These are phyloP conservation scores for Solanum paucissectum DNA, from an alignment of 257 asterid genomes.

Conservation along the genomic window DNA sequence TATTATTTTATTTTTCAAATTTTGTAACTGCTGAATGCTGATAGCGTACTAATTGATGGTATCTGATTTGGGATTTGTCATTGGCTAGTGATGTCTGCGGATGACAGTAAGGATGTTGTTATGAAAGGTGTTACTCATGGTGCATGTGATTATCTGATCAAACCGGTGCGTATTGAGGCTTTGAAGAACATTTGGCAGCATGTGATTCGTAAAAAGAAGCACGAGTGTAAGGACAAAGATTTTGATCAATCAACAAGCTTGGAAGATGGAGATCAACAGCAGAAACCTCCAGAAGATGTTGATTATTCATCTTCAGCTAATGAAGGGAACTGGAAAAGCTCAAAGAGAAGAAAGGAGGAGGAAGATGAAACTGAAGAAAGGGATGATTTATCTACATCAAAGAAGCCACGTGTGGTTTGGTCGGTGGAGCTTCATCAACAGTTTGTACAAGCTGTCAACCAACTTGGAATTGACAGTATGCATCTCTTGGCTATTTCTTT, in stretches of 20 bases:
- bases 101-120: constrained; percentile 75
- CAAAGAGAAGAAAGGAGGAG: constrained; percentile 74
- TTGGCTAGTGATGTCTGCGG: constrained; percentile 95
- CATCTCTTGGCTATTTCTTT: background rate
- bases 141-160: constrained; percentile 90
- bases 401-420: constrained; percentile 97
- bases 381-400: constrained; percentile 66
- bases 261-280: constrained; percentile 59
- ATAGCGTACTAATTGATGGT: background rate
- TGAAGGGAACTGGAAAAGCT: constrained; percentile 62
- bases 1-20: background rate
- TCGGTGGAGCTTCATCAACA: constrained; percentile 97
- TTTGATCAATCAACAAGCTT: constrained; percentile 48
- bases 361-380: constrained; percentile 78
- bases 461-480: constrained; percentile 92
- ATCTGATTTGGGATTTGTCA: background rate
- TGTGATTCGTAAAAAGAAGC: constrained; percentile 73
- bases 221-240: constrained; percentile 63
- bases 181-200: constrained; percentile 98
- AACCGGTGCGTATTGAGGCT: constrained; percentile 91
- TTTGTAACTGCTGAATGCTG: background rate
- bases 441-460: constrained; percentile 91
- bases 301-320: constrained; percentile 72
- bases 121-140: constrained; percentile 98
- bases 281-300: constrained; percentile 46